Conservation (phyloP, 495 filamentous ascomycete species). For the Xylaria nigripes region DNA sequence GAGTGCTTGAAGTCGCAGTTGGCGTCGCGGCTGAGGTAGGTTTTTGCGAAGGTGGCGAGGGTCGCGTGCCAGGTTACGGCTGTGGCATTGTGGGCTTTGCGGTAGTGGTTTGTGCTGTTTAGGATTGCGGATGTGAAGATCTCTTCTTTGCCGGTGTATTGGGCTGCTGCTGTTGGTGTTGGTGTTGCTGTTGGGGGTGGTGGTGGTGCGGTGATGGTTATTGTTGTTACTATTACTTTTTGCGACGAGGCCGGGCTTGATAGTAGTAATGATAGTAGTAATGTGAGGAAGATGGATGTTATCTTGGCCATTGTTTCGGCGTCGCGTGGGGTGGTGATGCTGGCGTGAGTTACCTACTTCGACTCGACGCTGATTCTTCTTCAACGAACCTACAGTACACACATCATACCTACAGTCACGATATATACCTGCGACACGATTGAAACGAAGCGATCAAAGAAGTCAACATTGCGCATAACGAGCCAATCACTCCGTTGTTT, state of each 20-base stretch:
- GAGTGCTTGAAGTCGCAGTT: constrained; percentile 56
- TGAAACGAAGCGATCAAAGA: too few relatives aligned
- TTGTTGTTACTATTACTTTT: not conserved
- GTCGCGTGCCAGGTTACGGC: constrained; percentile 58
- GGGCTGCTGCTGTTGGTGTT: constrained; percentile 25
- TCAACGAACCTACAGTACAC: too few relatives aligned
- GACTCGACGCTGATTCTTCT: too few relatives aligned
- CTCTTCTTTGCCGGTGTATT: constrained; percentile 41
- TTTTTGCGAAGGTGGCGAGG: constrained; percentile 45
- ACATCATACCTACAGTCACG: too few relatives aligned
- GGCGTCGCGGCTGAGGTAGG: constrained; percentile 18
- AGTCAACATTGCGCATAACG: too few relatives aligned
- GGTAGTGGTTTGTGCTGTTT: constrained; percentile 60
- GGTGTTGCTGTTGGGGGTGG: constrained; percentile 23
- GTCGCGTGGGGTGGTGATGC: too few relatives aligned
- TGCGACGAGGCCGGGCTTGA: not conserved
- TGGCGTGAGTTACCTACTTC: too few relatives aligned
- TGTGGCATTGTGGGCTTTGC: constrained; percentile 53
- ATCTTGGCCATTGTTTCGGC: too few relatives aligned
- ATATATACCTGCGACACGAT: too few relatives aligned
- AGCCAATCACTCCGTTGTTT: too few relatives aligned
- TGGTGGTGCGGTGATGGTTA: not conserved
- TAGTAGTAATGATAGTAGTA: too few relatives aligned
- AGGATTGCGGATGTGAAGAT: constrained; percentile 53
- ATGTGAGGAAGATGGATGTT: too few relatives aligned